A percentile compares a stretch with the other conserved stretches of the same genome.
Evolutionary conservation across 2,329 filamentous ascomycete genomes (phyloP).

Genomic region (Eutypella sp.): DNA sequence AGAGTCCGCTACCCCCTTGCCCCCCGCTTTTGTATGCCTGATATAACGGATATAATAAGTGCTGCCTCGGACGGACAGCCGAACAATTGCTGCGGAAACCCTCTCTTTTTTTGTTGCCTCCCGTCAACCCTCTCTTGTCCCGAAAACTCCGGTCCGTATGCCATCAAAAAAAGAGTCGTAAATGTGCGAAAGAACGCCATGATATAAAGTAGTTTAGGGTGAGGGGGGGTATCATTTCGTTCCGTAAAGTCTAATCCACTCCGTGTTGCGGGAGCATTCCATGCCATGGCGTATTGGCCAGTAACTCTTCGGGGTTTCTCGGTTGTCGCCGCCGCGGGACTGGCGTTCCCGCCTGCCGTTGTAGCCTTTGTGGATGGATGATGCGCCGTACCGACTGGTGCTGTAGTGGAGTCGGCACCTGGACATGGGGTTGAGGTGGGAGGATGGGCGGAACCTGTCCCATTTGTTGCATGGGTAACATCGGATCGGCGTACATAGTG

Average conservation of each 20-base stretch:
- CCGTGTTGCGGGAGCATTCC: constrained; percentile 24
- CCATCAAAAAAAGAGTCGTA: constrained; percentile 9
- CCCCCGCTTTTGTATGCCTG: not conserved
- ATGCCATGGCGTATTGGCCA: constrained; percentile 33
- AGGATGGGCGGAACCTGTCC: constrained; percentile 26
- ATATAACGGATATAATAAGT: not conserved
- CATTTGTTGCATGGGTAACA: constrained; percentile 36
- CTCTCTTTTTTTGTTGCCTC: not conserved
- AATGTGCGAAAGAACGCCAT: constrained; percentile 13
- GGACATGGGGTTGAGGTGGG: constrained; percentile 7
- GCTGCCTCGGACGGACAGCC: not conserved
- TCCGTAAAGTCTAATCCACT: constrained; percentile 19
- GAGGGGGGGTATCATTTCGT: constrained; percentile 20
- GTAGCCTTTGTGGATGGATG: constrained; percentile 18
- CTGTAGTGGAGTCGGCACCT: constrained; percentile 15
- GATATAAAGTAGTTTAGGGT: constrained; percentile 21
- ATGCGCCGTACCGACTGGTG: constrained; percentile 2
- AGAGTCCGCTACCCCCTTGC: no score
- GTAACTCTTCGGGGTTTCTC: constrained; percentile 45
- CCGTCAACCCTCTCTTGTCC: not conserved
- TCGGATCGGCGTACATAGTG: constrained; percentile 40
- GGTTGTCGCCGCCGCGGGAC: constrained; percentile 30
- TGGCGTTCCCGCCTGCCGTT: constrained; percentile 15
- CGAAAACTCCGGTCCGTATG: constrained; percentile 5
- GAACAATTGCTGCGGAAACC: not conserved